Evolutionary conservation across 148 eudicot genomes (phyloP).

Genomic region (Bassia scoparia): DNA sequence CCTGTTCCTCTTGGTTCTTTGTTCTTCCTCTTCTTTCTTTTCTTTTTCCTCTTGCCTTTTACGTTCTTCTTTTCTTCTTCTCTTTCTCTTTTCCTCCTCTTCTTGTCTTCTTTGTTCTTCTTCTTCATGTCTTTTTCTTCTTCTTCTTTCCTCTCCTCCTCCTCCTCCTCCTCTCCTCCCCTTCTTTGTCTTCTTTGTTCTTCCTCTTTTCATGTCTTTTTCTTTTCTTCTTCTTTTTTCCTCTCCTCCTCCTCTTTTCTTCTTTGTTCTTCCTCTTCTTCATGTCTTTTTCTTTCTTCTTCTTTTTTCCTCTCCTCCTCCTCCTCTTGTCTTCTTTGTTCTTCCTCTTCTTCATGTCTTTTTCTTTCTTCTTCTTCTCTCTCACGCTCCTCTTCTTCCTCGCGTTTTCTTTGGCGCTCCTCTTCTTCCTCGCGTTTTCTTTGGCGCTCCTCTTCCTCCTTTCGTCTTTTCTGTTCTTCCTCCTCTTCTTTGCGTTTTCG

Average conservation of each 20-base stretch:
- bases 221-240: constrained; percentile 13
- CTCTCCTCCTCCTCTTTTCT: background rate
- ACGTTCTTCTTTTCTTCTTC: background rate
- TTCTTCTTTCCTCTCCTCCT: background rate
- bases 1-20: constrained; percentile 11
- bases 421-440: background rate
- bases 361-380: constrained; percentile 12
- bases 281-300: constrained; percentile 6
- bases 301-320: constrained; percentile 9
- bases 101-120: constrained; percentile 15
- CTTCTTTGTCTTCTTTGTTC: constrained; percentile 1
- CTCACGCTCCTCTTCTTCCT: background rate
- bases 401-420: constrained; percentile 2
- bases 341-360: background rate
- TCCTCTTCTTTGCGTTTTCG: constrained; percentile 7
- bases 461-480: constrained; percentile 7
- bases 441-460: background rate
- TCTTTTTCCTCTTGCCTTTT: background rate
- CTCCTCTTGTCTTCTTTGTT: background rate
- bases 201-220: background rate
- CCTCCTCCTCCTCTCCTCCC: constrained; percentile 11
- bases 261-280: constrained; percentile 11
- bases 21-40: background rate
- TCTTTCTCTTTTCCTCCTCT: constrained; percentile 17
- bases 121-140: background rate